Conservation (phyloP, 192 early-diverging fungal species). For the Cladochytrium replicatum region DNA sequence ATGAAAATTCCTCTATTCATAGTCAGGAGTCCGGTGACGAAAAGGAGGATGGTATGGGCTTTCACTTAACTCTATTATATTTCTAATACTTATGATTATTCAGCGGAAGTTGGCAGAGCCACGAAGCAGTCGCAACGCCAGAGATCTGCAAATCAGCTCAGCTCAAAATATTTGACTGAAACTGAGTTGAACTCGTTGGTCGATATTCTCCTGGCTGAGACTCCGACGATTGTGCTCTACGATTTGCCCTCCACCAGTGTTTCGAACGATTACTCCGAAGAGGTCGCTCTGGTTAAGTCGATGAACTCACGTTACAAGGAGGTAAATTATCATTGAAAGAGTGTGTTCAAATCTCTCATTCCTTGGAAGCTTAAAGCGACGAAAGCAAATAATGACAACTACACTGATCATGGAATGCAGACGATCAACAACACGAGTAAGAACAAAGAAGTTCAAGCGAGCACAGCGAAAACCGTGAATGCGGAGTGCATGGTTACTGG, state of each 20-base stretch:
- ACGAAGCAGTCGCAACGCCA: constrained; percentile 3
- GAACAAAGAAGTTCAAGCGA: constrained; percentile 45
- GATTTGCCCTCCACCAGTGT: constrained; percentile 34
- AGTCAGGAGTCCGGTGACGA: constrained; percentile 10
- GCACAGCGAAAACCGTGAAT: constrained; percentile 20
- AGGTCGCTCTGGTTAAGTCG: constrained; percentile 26
- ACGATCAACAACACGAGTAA: constrained; percentile 40
- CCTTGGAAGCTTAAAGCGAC: constrained; percentile 26
- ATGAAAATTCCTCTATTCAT: constrained; percentile 17
- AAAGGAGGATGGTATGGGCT: neutral
- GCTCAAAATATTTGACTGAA: constrained; percentile 10
- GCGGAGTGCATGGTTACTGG: constrained; percentile 32
- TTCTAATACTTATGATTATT: constrained; percentile 5
- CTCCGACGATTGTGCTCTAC: constrained; percentile 32
- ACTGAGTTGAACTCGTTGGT: constrained; percentile 25
- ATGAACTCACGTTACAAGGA: constrained; percentile 43
- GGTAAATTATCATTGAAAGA: constrained; percentile 14
- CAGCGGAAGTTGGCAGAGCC: constrained; percentile 5
- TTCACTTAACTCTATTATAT: neutral
- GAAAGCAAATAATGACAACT: constrained; percentile 43
- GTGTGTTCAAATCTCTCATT: too few relatives aligned
- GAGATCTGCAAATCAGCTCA: neutral
- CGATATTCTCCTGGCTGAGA: constrained; percentile 37
- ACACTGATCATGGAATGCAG: constrained; percentile 36
- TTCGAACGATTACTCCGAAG: constrained; percentile 32